These are phyloP conservation scores for Neckera pumila DNA, from an alignment of 225 moss, liverwort and hornwort species.

Conservation along the genomic window DNA sequence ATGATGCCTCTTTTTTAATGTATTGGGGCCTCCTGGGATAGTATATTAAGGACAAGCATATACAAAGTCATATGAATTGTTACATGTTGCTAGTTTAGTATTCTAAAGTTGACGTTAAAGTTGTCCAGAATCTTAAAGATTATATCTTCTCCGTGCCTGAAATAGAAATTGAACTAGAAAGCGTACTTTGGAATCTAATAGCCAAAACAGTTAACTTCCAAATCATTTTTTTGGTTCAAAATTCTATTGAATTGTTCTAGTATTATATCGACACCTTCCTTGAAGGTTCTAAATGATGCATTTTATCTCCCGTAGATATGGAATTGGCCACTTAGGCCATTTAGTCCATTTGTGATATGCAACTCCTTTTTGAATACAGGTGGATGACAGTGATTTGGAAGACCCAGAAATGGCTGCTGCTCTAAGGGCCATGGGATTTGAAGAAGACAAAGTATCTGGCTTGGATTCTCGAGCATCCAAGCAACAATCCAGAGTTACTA, in stretches of 20 bases:
- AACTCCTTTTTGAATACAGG: constrained; percentile 30
- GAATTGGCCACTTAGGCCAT: not conserved
- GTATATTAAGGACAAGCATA: not conserved
- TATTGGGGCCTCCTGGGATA: not conserved
- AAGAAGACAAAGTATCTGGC: constrained; percentile 34
- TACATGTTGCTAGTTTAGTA: not conserved
- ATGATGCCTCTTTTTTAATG: not conserved
- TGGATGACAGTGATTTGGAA: constrained; percentile 70
- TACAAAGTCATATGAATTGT: not conserved
- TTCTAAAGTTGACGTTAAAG: not conserved
- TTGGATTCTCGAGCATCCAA: constrained; percentile 17
- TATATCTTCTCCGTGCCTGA: not conserved
- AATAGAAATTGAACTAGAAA: not conserved
- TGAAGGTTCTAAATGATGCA: not conserved
- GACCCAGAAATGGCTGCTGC: constrained; percentile 89
- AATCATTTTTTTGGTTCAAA: not conserved
- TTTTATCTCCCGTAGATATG: not conserved
- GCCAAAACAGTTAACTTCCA: not conserved
- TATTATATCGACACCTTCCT: not conserved
- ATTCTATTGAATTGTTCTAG: not conserved
- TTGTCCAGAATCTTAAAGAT: not conserved
- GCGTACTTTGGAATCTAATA: not conserved
- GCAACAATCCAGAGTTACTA: constrained; percentile 2
- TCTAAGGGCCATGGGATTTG: constrained; percentile 69
- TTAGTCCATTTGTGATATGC: not conserved